These are phyloP conservation scores for Perkinsela sp. DNA, from an alignment of 208 protist species.

Conservation along the genomic window DNA sequence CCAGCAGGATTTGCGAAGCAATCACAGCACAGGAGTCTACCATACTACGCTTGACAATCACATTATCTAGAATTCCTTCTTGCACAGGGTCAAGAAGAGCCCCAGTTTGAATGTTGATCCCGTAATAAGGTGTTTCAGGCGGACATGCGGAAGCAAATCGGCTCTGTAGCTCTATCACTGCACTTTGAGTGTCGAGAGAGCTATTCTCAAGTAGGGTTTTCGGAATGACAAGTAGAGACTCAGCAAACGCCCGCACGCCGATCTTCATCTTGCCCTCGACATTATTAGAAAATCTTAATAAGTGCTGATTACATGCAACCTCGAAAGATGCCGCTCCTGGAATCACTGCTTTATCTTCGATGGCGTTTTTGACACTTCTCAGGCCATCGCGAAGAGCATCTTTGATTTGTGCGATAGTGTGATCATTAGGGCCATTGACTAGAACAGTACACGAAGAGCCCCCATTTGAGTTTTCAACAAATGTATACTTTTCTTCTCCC, in stretches of 20 bases:
- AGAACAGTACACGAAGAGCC: constrained; percentile 93
- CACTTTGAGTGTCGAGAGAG: constrained; percentile 87
- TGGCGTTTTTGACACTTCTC: constrained; percentile 91
- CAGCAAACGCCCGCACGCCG: constrained; percentile 90
- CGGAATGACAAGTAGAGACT: constrained; percentile 90
- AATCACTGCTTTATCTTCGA: constrained; percentile 75
- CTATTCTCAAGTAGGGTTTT: constrained; percentile 94
- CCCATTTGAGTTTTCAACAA: constrained; percentile 88
- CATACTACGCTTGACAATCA: constrained; percentile 90
- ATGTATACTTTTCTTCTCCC: constrained; percentile 99
- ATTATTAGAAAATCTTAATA: constrained; percentile 61
- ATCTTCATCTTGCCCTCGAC: constrained; percentile 71
- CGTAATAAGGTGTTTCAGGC: constrained; percentile 37
- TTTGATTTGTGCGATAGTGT: constrained; percentile 96
- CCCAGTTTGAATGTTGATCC: constrained; percentile 88
- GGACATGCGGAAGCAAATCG: constrained; percentile 13
- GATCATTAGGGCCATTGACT: constrained; percentile 93
- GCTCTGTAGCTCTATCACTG: constrained; percentile 74
- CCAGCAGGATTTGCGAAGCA: constrained; percentile 86
- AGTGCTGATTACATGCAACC: constrained; percentile 62
- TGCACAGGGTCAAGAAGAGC: constrained; percentile 70
- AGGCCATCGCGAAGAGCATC: constrained; percentile 95
- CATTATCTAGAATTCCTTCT: constrained; percentile 91
- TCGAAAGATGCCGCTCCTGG: constrained; percentile 95
- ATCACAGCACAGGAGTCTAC: constrained; percentile 82